Percentiles rank a stretch among this genome's conserved stretches.
Conservation (phyloP, 352 stramenopile species). For the Phytophthora quininea region DNA sequence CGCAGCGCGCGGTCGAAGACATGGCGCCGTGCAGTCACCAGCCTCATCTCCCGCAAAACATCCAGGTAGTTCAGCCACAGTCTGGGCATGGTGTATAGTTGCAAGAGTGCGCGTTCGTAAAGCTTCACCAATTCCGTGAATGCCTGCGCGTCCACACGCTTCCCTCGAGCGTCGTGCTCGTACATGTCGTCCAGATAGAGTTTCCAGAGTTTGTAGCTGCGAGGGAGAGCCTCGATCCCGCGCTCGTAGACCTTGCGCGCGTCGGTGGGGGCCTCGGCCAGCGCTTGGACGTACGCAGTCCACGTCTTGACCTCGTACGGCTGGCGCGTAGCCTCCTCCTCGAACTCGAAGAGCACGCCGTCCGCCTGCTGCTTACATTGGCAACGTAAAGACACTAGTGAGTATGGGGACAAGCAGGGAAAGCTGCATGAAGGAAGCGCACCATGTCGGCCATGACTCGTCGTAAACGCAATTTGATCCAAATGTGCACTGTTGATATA, state of each 20-base stretch:
- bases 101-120: constrained; percentile 91
- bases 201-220: constrained; percentile 97
- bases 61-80: constrained; percentile 95
- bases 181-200: constrained; percentile 80
- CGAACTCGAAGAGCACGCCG: constrained; percentile 53
- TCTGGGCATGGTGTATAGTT: constrained; percentile 96
- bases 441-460: neutral
- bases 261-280: constrained; percentile 29
- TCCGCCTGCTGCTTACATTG: constrained; percentile 11
- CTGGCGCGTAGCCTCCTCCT: constrained; percentile 86
- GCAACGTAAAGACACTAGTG: neutral
- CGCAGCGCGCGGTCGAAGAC: constrained; percentile 96
- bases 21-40: constrained; percentile 80
- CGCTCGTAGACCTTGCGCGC: constrained; percentile 85
- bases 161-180: constrained; percentile 64
- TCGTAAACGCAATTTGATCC: neutral
- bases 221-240: constrained; percentile 81
- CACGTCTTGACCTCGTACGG: constrained; percentile 89
- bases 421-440: neutral
- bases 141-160: constrained; percentile 57
- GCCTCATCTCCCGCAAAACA: constrained; percentile 76
- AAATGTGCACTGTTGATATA: neutral
- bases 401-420: neutral
- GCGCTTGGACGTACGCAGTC: constrained; percentile 65
- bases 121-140: constrained; percentile 51